Evolutionary conservation across 306 rosid genomes (phyloP).

Genomic region (Vigna hirtella): DNA sequence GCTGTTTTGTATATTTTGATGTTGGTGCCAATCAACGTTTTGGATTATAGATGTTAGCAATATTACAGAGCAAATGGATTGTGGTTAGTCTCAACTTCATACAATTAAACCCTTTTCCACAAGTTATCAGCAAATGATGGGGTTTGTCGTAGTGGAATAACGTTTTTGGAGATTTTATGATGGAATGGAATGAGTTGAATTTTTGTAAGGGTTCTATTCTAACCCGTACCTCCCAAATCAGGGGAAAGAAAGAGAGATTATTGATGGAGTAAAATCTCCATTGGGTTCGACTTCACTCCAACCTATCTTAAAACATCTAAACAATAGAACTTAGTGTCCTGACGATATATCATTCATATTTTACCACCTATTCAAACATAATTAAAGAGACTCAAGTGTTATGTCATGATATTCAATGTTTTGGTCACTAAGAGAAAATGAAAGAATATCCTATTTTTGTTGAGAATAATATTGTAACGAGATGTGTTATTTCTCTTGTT

Average conservation of each 20-base stretch:
- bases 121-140: too few relatives aligned
- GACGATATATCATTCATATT: background rate
- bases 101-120: background rate
- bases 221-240: background rate
- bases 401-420: slow-evolving; percentile 3
- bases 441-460: slow-evolving; percentile 7
- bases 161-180: background rate
- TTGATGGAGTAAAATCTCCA: background rate
- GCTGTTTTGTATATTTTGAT: background rate
- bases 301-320: background rate
- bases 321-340: background rate
- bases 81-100: slow-evolving; percentile 18
- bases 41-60: slow-evolving; percentile 1
- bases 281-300: background rate
- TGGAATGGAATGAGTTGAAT: background rate
- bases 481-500: background rate
- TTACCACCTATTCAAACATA: background rate
- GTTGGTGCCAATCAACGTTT: slow-evolving; percentile 4
- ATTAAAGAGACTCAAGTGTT: slow-evolving; percentile 18
- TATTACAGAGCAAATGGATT: background rate
- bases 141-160: too few relatives aligned
- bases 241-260: background rate
- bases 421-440: background rate
- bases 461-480: background rate
- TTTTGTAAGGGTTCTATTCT: background rate